Evolutionary conservation across 2,329 filamentous ascomycete species (phyloP), one percentile per base, ranked within the genome.

Genomic region (Zymoseptoria tritici): DNA sequence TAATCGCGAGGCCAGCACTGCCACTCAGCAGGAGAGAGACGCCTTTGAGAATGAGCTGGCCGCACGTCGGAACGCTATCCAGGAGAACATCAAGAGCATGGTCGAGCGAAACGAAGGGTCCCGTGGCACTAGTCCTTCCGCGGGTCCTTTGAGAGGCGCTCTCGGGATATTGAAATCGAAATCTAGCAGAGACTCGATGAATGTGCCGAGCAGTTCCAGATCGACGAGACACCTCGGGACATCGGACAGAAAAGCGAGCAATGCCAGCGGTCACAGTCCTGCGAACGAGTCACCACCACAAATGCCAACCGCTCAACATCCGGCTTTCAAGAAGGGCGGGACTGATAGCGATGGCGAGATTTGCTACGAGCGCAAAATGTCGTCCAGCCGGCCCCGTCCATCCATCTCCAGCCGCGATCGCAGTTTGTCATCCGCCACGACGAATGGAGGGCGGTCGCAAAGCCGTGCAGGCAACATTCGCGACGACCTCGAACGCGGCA

Each of bases 11-110:
- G 73, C 74, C 54, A 83, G 80, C 68, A 78, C 76, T 5, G 80
- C 79, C 51, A 81, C 78, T 11, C 76, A 80, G 52, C 77, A 79
- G 26, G 85, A 86, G 56, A 80, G 82, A 4, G 85, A 90, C 56
- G 88, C 90, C 26, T 91, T 92, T 69, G 85, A 87, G 19, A 84
- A 81, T 56, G 87, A 91, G 67, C 80, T 92, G 49, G 88, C 87
- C 2, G 83, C 86, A 64, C 84, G 88, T 16, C 84, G 88, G 57
- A 83, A 83, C 29, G 83, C 86, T 1, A 87, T 92, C 7, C 85
- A 89, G 56, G 88, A 92, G 72, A 87, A 85, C 65, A 76, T 92
- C 52, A 88, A 85, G 7, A 87, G 83, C 0, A 60, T 46, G 49
- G 85, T 84, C 0, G 86, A 89, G 66, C 80, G 81, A 2, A 85